Evolutionary conservation across 1,284 basidiomycete species (phyloP), one percentile per base, ranked within the genome.

Genomic region (Xanthoconium separans): DNA sequence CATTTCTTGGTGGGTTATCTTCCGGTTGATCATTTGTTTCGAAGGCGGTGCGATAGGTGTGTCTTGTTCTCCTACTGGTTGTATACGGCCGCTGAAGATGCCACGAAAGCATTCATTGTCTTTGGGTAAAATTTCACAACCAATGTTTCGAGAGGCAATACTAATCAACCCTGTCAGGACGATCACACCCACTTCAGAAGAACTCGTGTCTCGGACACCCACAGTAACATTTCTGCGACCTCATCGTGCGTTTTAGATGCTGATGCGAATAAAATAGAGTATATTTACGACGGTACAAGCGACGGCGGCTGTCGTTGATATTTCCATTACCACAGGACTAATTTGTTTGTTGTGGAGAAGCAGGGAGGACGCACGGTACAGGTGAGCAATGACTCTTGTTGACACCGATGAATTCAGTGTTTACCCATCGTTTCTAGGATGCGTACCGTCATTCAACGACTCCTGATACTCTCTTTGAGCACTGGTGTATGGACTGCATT

Each of bases 401-500:
- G 34, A 22, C 12, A 16, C 22, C 9, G 22, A 41, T 8, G 10
- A 44, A 43, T 24, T 4, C 8, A 11, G 20, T 9, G 24, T 29
- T 47, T 18, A 52, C 22, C 11, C 8, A 3, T 20, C 16, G 11
- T 9, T 36, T 41, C 16, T 42, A 61, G 60, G 44, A 65, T 61
- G 63, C 60, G 58, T 12, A 29, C 44, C 7, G 40, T 65, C 30
- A 50, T 65, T 4, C 54, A 65, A 11, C 52, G 9, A 24, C 63
- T 62, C 3, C n/a, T 65, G n/a, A 45, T 62, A 43, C 50, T 62
- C 31, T 64, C 61, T 7, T 9, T 62, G 22, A 51, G 45, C 30
- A 65, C 61, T 2, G 61, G 61, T 5, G 45, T 52, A n/a, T 62
- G 63, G 61, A 65, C 61, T 10, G 55, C 63, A 1, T 13, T 63